Base-by-base conservation (phyloP, 805 yeast genomes). In the Starmerella tilneyi region DNA sequence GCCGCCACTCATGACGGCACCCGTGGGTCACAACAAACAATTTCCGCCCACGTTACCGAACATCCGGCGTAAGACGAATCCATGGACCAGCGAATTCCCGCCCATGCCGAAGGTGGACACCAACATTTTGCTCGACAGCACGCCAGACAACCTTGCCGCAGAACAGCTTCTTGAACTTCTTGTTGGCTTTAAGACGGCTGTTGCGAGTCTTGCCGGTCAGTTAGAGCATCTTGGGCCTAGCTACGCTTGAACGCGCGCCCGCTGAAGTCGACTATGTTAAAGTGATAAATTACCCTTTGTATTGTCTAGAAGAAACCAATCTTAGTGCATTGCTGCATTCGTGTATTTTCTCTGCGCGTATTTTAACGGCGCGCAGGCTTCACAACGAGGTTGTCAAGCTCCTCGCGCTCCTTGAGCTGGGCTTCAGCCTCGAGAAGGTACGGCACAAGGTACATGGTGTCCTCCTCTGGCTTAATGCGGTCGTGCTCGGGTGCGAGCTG, bases 401-500 rank as follows among this genome's bases (percentile, higher is more conserved):
- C 92, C 51, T 74, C 79, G 70, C 81, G 85, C 73, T 92, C 98
- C 53, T 74, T 72, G 41, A 79, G 81, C 67, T 84, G 96, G 59
- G 84, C 84, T 72, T 92, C 97, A 51, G 89, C 94, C 73, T 92
- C 96, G 61, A 88, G 75, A 51, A 92, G 71, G 71, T 82, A 83
- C 57, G 96, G 96, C 49, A 83, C 67, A 62, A 92, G 73, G 71
- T 86, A 88, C 57, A 59, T 44, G 33, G 59, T 61, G 57, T 63
- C 67, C 43, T 89, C 89, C 61, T 78, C 84, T 24, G 85, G 76
- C 64, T 78, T 76, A 51, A 84, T 71, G 59, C 80, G 81, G 68
- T 89, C 80, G 60, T 74, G 74, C 51, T 76, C 72, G 59, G 97
- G 94, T 59, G 92, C 74, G 50, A 92, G 67, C 60, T 83, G 86